A percentile compares a stretch with the other conserved stretches of the same genome.
phyloP scores from a whole-genome alignment of 768 basidiomycete genomes.

The Austroboletus festivus region DNA sequence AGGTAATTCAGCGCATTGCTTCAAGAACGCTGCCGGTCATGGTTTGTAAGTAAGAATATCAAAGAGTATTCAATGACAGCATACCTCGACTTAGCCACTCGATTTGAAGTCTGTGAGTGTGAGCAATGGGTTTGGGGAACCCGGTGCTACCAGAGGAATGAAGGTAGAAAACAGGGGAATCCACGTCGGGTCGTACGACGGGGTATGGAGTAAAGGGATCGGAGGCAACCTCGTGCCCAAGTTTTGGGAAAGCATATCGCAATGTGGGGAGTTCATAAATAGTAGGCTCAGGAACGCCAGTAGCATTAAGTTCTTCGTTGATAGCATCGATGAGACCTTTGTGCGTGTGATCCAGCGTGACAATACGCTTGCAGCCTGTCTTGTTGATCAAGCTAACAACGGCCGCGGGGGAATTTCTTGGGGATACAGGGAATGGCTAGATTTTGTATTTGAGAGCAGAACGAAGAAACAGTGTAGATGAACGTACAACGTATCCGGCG shows the following conservation, averaged over 20 bases:
- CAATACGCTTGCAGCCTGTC: conserved; percentile 17
- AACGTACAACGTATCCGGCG: conserved; percentile 36
- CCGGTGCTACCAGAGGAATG: conserved; percentile 52
- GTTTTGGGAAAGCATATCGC: conserved; percentile 37
- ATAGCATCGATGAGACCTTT: conserved; percentile 11
- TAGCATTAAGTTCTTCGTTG: neutral
- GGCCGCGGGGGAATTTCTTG: conserved; percentile 44
- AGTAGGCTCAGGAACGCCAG: neutral
- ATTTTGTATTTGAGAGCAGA: conserved; percentile 15
- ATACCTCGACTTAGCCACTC: conserved; percentile 37
- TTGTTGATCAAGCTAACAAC: conserved; percentile 23
- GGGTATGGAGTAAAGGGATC: conserved; percentile 21
- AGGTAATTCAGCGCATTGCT: conserved; percentile 2
- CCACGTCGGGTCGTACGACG: conserved; percentile 19
- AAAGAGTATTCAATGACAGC: conserved; percentile 1
- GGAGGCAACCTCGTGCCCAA: conserved; percentile 31
- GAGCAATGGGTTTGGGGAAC: conserved; percentile 45
- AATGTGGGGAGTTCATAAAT: conserved; percentile 21
- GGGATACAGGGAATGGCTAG: conserved; percentile 37
- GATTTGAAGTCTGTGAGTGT: conserved; percentile 31
- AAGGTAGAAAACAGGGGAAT: conserved; percentile 41
- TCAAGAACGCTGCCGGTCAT: conserved; percentile 3
- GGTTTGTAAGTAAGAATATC: neutral
- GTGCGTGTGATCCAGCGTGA: conserved; percentile 20
- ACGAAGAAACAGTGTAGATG: conserved; percentile 24